phyloP scores from a whole-genome alignment of 805 yeast genomes.

The Pichia kluyveri region DNA sequence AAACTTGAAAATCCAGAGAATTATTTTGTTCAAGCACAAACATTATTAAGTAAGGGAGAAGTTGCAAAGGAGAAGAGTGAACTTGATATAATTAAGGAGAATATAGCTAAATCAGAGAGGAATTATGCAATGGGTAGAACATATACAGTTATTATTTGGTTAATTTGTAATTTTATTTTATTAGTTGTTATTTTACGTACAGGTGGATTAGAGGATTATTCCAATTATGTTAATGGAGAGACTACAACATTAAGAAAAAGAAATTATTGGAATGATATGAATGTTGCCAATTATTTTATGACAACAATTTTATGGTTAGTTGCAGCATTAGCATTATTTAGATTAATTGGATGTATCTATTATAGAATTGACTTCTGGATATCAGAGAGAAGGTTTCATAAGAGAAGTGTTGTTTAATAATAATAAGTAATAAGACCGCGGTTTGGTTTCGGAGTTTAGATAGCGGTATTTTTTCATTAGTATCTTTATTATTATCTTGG shows the following conservation, averaged over 20 bases:
- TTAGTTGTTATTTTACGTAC: conserved; percentile 74
- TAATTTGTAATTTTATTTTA: conserved; percentile 69
- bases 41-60: conserved; percentile 29
- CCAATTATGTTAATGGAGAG: conserved; percentile 11
- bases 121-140: conserved; percentile 89
- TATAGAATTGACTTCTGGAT: conserved; percentile 28
- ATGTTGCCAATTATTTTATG: conserved; percentile 44
- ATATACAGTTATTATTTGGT: conserved; percentile 80
- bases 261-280: conserved; percentile 12
- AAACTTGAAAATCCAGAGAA: conserved; percentile 25
- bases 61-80: conserved; percentile 41
- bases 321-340: conserved; percentile 72
- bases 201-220: conserved; percentile 57
- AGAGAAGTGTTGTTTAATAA: conserved; percentile 1
- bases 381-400: conserved; percentile 16
- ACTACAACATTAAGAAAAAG: conserved; percentile 14
- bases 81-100: conserved; percentile 30
- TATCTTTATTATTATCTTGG: no score
- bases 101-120: conserved; percentile 30
- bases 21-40: conserved; percentile 18
- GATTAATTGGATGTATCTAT: conserved; percentile 64
- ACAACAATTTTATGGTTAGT: conserved; percentile 87
- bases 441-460: no score
- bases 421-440: no score
- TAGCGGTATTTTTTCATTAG: no score